Evolutionary conservation across 2,329 filamentous ascomycete genomes (phyloP).

Genomic region (Pseudogymnoascus pannorum): DNA sequence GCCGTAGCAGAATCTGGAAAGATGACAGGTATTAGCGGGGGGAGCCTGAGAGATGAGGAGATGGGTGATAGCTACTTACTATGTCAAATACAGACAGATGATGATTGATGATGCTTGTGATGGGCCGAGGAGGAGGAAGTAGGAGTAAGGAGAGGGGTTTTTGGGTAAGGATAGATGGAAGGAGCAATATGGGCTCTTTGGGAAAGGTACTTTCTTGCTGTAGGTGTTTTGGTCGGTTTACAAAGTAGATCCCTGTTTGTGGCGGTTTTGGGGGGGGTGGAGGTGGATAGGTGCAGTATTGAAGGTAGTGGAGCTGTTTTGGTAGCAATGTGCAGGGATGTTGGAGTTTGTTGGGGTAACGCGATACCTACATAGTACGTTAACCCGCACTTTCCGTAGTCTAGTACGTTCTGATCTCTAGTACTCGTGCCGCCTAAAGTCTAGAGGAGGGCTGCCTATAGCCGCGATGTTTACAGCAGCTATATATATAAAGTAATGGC

Average conservation of each 20-base stretch:
- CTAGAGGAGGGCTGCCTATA: background rate
- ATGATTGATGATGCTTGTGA: conserved; percentile 5
- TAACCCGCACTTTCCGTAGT: conserved; percentile 2
- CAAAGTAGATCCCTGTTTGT: conserved; percentile 2
- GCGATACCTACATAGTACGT: background rate
- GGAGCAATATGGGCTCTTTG: background rate
- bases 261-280: background rate
- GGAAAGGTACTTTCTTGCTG: background rate
- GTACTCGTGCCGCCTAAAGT: background rate
- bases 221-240: background rate
- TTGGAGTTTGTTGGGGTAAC: conserved; percentile 2
- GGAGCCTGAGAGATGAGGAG: background rate
- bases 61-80: background rate
- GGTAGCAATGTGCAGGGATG: background rate
- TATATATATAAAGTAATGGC: background rate
- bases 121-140: background rate
- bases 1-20: background rate
- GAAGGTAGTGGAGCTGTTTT: background rate
- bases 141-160: background rate
- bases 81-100: background rate
- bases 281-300: background rate
- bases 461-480: background rate
- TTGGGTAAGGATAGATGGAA: background rate
- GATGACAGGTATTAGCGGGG: background rate
- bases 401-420: background rate